Percentiles rank a stretch among this genome's conserved stretches.
phyloP scores from a whole-genome alignment of 192 early-diverging fungal species.

The Funneliformis mosseae region DNA sequence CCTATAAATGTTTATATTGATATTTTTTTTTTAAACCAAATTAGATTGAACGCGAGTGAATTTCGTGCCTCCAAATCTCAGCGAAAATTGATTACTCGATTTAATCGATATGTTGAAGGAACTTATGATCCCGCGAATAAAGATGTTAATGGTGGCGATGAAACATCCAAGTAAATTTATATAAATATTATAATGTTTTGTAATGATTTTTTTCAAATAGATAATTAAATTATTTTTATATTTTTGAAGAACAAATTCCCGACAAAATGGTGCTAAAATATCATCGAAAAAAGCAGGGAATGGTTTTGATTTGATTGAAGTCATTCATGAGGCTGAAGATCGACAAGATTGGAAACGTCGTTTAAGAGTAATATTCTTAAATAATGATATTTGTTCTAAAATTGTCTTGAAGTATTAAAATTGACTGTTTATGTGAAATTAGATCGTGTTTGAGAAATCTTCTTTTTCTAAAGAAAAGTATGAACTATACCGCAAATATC shows the following conservation, averaged over 20 bases:
- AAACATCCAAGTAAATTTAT: slow-evolving; percentile 2
- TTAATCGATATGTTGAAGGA: slow-evolving; percentile 59
- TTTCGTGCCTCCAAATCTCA: slow-evolving; percentile 66
- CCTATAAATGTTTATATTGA: not conserved
- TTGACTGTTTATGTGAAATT: not conserved
- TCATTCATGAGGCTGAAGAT: slow-evolving; percentile 37
- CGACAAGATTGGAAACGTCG: slow-evolving; percentile 41
- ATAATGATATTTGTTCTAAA: not conserved
- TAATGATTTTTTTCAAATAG: not conserved
- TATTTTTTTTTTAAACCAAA: not conserved
- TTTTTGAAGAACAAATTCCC: not conserved
- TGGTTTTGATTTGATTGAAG: slow-evolving; percentile 34
- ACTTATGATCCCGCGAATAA: slow-evolving; percentile 24
- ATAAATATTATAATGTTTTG: not conserved
- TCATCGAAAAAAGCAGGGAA: slow-evolving; percentile 39
- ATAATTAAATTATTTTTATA: not conserved
- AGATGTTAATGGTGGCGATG: not conserved
- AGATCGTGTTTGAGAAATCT: slow-evolving; percentile 66
- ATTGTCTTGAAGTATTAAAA: not conserved
- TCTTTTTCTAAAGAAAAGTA: slow-evolving; percentile 75
- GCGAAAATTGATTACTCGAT: slow-evolving; percentile 64
- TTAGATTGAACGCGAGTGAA: slow-evolving; percentile 56
- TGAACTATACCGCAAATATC: slow-evolving; percentile 80
- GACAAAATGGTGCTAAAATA: slow-evolving; percentile 29
- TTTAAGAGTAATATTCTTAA: slow-evolving; percentile 29